Evolutionary conservation across 1,284 basidiomycete genomes (phyloP), one percentile per base, ranked within the genome.

Genomic region (Fistulinella staudtii): DNA sequence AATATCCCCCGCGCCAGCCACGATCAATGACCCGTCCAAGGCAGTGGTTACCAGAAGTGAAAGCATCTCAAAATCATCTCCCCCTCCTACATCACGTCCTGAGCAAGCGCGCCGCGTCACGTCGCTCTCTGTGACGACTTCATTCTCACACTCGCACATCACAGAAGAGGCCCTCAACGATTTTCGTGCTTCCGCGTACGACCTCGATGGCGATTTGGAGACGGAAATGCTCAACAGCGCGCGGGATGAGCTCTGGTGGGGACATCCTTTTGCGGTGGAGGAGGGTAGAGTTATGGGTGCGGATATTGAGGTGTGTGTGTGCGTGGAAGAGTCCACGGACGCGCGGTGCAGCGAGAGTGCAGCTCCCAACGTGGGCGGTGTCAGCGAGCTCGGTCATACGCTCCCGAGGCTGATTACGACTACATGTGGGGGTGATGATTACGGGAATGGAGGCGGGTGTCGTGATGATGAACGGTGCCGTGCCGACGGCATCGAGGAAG

Each of bases 201-300:
- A 60, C 36, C 53, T 60, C 3, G 58, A 60, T 34, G 45, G 45
- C 8, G 57, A 59, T 29, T 22, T 59, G 41, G 54, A 60, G 49
- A 33, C 39, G 13, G 60, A 57, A 47, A 65, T 64, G 61, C 20
- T 60, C 17, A 52, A 64, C 17, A 60, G 54, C 8, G 56, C 55
- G 14, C 43, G 34, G 21, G 39, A 50, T 35, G 51, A 60, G 35
- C 17, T 43, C 7, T 54, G 48, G 47, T 4, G 36, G 14, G 39
- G 44, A 1, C 56, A 35, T 29, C 10, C 20, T 1, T 15, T 55
- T 7, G 47, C 38, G 39, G 8, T 60, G n/a, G 57, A 36, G 28
- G 44, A 42, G 8, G 37, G 24, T 40, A 49, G 29, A 11, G 24
- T 23, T 1, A 10, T 10, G 31, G 20, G 20, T 3, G 20, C 15